Evolutionary conservation across 176 grass and related monocot species (phyloP).

Genomic region (Zoysia pacifica): DNA sequence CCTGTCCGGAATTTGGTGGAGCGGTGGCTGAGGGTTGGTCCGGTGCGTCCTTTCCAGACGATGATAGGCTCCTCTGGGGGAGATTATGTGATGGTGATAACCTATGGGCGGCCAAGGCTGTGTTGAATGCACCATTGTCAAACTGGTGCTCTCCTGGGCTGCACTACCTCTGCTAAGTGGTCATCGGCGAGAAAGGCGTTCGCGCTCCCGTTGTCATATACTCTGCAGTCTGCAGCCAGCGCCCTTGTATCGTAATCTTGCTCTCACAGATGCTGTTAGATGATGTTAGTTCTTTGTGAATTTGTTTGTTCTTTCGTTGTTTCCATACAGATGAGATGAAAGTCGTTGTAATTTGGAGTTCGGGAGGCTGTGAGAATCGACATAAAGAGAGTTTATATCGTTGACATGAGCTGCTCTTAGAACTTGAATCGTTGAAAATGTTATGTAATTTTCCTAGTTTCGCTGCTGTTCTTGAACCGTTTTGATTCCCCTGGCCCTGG

Average conservation of each 20-base stretch:
- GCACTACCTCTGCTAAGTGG: neutral
- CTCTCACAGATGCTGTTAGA: conserved; percentile 28
- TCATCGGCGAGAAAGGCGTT: conserved; percentile 1
- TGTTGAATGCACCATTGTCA: neutral
- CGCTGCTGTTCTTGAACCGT: neutral
- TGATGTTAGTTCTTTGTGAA: conserved; percentile 30
- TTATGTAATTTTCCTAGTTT: neutral
- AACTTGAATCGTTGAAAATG: conserved; percentile 1
- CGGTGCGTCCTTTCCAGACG: conserved; percentile 46
- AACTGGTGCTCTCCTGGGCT: neutral
- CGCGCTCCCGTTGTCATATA: neutral
- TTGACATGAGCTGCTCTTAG: neutral
- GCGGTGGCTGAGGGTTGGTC: conserved; percentile 53
- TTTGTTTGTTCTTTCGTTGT: conserved; percentile 45
- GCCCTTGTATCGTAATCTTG: conserved; percentile 6
- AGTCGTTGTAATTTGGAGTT: conserved; percentile 14
- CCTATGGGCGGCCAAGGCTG: conserved; percentile 49
- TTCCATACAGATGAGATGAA: conserved; percentile 24
- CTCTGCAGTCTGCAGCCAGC: conserved; percentile 31
- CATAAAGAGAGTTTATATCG: conserved; percentile 3
- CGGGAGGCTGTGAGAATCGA: conserved; percentile 10
- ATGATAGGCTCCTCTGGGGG: conserved; percentile 61
- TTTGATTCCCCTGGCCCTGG: neutral
- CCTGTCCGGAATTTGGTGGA: conserved; percentile 63
- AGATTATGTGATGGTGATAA: conserved; percentile 76